Conservation (phyloP, 2,329 filamentous ascomycete species). For the Leptographium radiaticola region DNA sequence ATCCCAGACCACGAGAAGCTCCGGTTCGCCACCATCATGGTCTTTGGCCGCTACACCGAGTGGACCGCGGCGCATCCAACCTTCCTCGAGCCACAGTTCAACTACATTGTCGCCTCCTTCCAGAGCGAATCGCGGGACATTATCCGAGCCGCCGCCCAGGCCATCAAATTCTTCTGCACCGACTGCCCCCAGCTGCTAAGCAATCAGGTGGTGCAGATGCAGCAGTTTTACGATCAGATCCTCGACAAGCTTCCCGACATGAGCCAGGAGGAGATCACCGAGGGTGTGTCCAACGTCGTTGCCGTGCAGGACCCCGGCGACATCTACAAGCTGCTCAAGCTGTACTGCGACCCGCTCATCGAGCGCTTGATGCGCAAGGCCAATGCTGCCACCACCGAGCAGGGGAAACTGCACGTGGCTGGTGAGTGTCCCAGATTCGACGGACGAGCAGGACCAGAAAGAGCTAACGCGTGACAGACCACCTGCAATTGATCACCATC, state of each 20-base stretch:
- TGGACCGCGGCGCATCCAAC: conserved; percentile 94
- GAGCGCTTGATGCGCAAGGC: conserved; percentile 76
- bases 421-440: conserved; percentile 33
- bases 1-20: conserved; percentile 95
- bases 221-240: conserved; percentile 83
- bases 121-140: conserved; percentile 81
- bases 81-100: conserved; percentile 82
- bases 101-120: conserved; percentile 91
- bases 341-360: conserved; percentile 87
- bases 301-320: conserved; percentile 71
- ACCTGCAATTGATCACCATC: conserved; percentile 80
- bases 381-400: conserved; percentile 69
- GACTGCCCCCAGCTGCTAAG: conserved; percentile 84
- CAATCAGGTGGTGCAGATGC: conserved; percentile 71
- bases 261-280: conserved; percentile 92
- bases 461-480: conserved; percentile 43
- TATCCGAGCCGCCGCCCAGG: conserved; percentile 77
- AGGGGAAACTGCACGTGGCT: conserved; percentile 74
- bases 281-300: conserved; percentile 86
- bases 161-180: conserved; percentile 93
- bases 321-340: conserved; percentile 73
- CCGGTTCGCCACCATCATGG: conserved; percentile 98
- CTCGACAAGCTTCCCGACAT: conserved; percentile 71
- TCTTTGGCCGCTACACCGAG: conserved; percentile 88
- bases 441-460: neutral